These are phyloP conservation scores for Beauveria bassiana DNA, from an alignment of 2,329 filamentous ascomycete genomes.

Conservation along the genomic window DNA sequence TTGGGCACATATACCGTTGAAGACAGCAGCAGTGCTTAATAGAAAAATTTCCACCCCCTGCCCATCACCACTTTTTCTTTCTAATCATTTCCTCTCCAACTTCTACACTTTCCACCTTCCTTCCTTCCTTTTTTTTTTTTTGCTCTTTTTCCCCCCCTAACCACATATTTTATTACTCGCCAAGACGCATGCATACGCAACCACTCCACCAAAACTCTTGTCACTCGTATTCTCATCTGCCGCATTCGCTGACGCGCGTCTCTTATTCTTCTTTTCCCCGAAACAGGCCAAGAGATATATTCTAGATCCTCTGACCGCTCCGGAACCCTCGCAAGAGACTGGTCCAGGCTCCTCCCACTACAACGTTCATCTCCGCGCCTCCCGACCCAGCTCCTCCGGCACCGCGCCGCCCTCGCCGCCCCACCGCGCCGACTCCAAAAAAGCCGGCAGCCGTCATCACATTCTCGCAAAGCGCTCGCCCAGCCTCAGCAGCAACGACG, in stretches of 20 bases:
- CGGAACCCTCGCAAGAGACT: slow-evolving; percentile 60
- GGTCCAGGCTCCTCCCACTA: slow-evolving; percentile 53
- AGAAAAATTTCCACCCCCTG: not conserved
- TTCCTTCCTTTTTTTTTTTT: not conserved
- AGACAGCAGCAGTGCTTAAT: no score
- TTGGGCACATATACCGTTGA: no score
- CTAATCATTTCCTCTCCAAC: no score
- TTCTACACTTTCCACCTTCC: not conserved
- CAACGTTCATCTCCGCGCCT: slow-evolving; percentile 22
- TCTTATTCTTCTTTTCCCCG: not conserved
- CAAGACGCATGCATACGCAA: not conserved
- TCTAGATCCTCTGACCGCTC: slow-evolving; percentile 60
- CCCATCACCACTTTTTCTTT: not conserved
- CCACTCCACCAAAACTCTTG: not conserved
- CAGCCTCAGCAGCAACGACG: not conserved
- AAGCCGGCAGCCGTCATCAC: not conserved
- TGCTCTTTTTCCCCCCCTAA: not conserved
- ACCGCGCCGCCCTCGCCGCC: not conserved
- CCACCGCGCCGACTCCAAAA: not conserved
- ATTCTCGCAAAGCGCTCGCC: not conserved
- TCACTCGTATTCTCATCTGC: not conserved
- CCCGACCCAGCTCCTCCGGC: not conserved
- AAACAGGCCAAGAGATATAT: slow-evolving; percentile 56
- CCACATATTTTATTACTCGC: not conserved
- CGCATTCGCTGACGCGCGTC: slow-evolving; percentile 4